Percentiles rank a stretch among this genome's conserved stretches.
Evolutionary conservation across 345 rosid species (phyloP).

Genomic region (Eucalyptus curtisii): DNA sequence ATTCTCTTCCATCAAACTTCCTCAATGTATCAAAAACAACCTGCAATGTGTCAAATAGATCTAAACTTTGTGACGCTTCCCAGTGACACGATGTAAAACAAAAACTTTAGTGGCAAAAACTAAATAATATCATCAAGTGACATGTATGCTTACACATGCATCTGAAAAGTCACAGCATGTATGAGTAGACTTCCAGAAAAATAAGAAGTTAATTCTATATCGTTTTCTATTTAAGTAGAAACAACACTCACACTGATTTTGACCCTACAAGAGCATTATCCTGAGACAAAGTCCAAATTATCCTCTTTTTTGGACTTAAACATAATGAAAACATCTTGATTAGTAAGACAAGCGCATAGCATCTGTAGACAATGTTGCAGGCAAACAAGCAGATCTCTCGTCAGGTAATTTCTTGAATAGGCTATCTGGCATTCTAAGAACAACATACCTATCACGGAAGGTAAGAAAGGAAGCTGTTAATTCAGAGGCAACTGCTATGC

Average conservation of each 20-base stretch:
- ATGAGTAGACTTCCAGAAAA: background rate
- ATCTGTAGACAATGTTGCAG: background rate
- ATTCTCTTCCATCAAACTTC: conserved; percentile 94
- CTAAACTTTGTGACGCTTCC: background rate
- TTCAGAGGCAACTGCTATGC: background rate
- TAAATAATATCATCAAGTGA: background rate
- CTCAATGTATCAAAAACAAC: conserved; percentile 89
- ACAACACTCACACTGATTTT: background rate
- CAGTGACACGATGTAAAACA: background rate
- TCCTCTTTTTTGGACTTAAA: background rate
- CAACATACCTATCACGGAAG: background rate
- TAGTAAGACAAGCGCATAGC: background rate
- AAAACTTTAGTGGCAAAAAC: background rate
- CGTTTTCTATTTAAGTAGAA: background rate
- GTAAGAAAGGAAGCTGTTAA: background rate
- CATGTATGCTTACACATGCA: background rate
- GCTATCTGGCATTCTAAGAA: background rate
- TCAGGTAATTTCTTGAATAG: background rate
- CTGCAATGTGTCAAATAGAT: conserved; percentile 19
- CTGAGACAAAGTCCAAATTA: background rate
- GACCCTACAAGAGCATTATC: background rate
- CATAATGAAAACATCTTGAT: background rate
- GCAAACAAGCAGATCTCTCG: background rate
- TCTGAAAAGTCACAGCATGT: background rate
- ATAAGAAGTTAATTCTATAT: background rate